phyloP scores from a whole-genome alignment of 2,329 filamentous ascomycete species.

The Colletotrichum sp. region DNA sequence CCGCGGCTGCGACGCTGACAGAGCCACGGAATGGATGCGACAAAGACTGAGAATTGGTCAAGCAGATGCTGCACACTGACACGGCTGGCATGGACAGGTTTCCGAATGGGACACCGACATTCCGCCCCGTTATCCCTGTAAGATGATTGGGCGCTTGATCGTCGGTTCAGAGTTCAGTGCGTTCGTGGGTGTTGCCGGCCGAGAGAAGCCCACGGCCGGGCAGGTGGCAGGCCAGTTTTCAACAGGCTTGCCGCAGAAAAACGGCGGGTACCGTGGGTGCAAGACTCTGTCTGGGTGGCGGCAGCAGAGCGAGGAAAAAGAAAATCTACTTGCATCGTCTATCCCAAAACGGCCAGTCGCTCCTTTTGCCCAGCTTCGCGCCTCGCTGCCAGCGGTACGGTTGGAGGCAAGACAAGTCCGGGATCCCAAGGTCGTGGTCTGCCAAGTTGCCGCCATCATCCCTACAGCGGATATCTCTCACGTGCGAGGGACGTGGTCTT shows the following conservation, averaged over 20 bases:
- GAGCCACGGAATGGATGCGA: not conserved
- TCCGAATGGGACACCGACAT: slow-evolving; percentile 12
- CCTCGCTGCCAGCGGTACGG: not conserved
- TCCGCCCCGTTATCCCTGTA: slow-evolving; percentile 13
- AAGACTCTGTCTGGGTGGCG: not conserved
- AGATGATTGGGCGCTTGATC: slow-evolving; percentile 14
- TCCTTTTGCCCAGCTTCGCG: not conserved
- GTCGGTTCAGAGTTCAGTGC: not conserved
- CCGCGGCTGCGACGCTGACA: not conserved
- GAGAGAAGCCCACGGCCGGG: not conserved
- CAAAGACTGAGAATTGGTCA: not conserved
- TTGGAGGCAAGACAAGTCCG: not conserved
- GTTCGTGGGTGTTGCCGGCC: not conserved
- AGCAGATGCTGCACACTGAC: not conserved
- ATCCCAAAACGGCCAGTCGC: not conserved
- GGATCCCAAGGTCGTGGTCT: not conserved
- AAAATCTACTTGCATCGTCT: not conserved
- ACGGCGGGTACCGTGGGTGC: not conserved
- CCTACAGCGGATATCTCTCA: slow-evolving; percentile 10
- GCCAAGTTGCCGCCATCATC: slow-evolving; percentile 8
- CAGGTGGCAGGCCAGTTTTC: not conserved
- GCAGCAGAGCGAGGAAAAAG: not conserved
- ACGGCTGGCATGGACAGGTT: not conserved
- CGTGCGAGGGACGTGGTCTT: slow-evolving; percentile 16
- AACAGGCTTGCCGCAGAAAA: not conserved